Percentiles rank a stretch among this genome's conserved stretches.
Conservation (phyloP, 202 grass and related monocot genomes). For the Setaria viridis region DNA sequence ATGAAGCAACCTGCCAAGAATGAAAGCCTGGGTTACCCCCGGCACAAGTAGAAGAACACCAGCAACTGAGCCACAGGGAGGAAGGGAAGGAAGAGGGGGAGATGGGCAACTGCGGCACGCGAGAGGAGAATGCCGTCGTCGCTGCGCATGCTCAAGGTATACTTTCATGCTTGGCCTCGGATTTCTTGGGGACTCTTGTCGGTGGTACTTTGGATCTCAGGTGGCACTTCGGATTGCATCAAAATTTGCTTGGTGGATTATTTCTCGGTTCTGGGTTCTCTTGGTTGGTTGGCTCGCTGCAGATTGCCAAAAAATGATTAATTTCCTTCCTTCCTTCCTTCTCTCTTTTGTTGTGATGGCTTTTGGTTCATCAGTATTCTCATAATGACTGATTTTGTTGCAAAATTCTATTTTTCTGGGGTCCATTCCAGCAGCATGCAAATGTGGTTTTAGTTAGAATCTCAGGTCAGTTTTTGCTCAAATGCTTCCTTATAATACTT, state of each 20-base stretch:
- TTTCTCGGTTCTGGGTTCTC: constrained; percentile 25
- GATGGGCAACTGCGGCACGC: constrained; percentile 98
- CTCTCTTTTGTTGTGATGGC: not conserved
- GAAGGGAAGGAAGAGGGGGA: not conserved
- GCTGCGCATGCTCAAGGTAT: constrained; percentile 92
- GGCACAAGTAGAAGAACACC: constrained; percentile 35
- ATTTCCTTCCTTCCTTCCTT: not conserved
- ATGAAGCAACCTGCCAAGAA: constrained; percentile 58
- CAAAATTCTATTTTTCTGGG: not conserved
- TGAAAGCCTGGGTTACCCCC: constrained; percentile 44
- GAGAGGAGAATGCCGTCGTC: constrained; percentile 99
- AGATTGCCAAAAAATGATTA: not conserved
- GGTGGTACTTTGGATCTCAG: constrained; percentile 44
- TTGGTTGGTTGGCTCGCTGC: not conserved
- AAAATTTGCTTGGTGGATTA: constrained; percentile 14
- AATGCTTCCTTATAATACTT: not conserved
- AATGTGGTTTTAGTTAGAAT: constrained; percentile 13
- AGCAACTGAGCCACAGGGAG: not conserved
- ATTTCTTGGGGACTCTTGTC: constrained; percentile 14
- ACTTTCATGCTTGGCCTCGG: not conserved
- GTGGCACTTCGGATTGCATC: constrained; percentile 13
- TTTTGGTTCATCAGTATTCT: constrained; percentile 10
- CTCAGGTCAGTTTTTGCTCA: not conserved
- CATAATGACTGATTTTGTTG: not conserved
- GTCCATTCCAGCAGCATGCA: not conserved